Evolutionary conservation across 1,284 basidiomycete species (phyloP).

Genomic region (Ganoderma lucidum): DNA sequence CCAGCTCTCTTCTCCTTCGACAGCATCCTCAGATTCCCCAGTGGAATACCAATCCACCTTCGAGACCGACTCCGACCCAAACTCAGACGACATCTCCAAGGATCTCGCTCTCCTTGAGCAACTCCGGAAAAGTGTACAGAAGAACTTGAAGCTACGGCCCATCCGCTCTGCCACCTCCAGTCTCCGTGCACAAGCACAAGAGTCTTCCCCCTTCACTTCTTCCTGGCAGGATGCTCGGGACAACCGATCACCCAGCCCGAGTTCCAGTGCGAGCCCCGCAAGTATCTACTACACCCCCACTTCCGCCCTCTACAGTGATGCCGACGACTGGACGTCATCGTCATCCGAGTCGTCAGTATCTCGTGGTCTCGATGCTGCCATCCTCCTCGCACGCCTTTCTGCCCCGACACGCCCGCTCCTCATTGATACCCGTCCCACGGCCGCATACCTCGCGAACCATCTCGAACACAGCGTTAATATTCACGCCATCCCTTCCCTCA

Average conservation of each 20-base stretch:
- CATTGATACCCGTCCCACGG: slow-evolving; percentile 80
- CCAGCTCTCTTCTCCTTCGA: slow-evolving; percentile 38
- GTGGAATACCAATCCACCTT: slow-evolving; percentile 36
- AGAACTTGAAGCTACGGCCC: slow-evolving; percentile 78
- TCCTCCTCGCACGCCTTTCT: slow-evolving; percentile 59
- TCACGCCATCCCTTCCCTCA: slow-evolving; percentile 80
- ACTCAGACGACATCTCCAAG: slow-evolving; percentile 63
- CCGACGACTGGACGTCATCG: slow-evolving; percentile 37
- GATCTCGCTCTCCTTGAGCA: slow-evolving; percentile 72
- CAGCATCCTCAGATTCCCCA: slow-evolving; percentile 46
- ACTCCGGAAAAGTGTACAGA: slow-evolving; percentile 72
- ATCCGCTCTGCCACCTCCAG: slow-evolving; percentile 57
- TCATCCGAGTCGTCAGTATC: slow-evolving; percentile 40
- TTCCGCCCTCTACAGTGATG: slow-evolving; percentile 43
- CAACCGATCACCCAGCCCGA: slow-evolving; percentile 53
- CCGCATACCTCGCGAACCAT: slow-evolving; percentile 68
- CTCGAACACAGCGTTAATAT: slow-evolving; percentile 78
- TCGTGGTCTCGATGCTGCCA: slow-evolving; percentile 53
- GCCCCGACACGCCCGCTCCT: slow-evolving; percentile 67
- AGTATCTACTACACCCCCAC: slow-evolving; percentile 70
- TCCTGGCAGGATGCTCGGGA: slow-evolving; percentile 40
- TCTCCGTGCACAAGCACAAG: slow-evolving; percentile 28
- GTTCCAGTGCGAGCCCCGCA: slow-evolving; percentile 56
- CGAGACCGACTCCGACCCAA: slow-evolving; percentile 40
- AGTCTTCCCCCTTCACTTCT: slow-evolving; percentile 42